Percentiles rank a stretch among this genome's conserved stretches.
Evolutionary conservation across 1,139 yeast species (phyloP).

Genomic region (Debaryomyces fabryi): DNA sequence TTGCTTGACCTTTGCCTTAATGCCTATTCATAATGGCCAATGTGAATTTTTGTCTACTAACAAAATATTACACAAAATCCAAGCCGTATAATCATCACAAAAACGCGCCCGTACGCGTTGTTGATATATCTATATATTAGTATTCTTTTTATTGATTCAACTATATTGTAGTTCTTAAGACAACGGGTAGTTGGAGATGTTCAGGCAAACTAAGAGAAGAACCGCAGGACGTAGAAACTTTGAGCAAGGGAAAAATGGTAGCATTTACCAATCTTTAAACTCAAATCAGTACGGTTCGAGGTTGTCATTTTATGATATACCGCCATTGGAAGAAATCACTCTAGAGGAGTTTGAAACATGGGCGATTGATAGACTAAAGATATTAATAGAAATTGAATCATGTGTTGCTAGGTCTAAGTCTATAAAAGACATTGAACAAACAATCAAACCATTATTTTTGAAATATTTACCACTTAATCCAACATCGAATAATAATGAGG

Average conservation of each 20-base stretch:
- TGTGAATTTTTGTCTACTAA: constrained; percentile 3
- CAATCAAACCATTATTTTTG: constrained; percentile 65
- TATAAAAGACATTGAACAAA: constrained; percentile 63
- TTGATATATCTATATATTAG: constrained; percentile 6
- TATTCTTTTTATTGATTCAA: neutral
- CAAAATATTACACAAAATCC: constrained; percentile 7
- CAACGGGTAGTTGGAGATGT: constrained; percentile 45
- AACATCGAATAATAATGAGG: constrained; percentile 33
- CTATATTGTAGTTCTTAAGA: neutral
- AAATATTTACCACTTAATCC: constrained; percentile 66
- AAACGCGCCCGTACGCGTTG: constrained; percentile 10
- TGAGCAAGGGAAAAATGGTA: constrained; percentile 35
- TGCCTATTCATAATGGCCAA: constrained; percentile 2
- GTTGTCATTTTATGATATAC: constrained; percentile 67
- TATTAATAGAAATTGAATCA: constrained; percentile 83
- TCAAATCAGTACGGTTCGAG: constrained; percentile 29
- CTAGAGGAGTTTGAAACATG: constrained; percentile 90
- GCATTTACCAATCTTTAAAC: constrained; percentile 38
- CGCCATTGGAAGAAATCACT: constrained; percentile 85
- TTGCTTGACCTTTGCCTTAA: neutral
- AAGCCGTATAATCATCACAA: constrained; percentile 1
- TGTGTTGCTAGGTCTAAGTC: constrained; percentile 67
- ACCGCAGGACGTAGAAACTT: constrained; percentile 76
- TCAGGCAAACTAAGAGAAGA: constrained; percentile 74
- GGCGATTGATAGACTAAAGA: constrained; percentile 90